Conservation (phyloP, 257 asterid genomes). For the Forsythia viridissima region DNA sequence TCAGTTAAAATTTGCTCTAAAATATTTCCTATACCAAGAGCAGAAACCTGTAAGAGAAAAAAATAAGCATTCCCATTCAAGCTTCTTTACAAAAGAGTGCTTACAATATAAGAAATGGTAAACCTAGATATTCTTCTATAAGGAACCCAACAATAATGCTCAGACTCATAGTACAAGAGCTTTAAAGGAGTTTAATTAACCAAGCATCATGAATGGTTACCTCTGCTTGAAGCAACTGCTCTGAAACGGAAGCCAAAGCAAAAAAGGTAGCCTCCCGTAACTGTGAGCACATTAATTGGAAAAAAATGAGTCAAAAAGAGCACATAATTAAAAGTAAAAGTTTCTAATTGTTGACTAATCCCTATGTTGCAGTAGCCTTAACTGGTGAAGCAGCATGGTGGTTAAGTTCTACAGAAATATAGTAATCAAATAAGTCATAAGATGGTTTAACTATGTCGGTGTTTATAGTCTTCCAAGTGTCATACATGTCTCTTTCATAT, state of each 20-base stretch:
- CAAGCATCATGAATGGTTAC: slow-evolving; percentile 29
- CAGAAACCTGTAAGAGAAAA: slow-evolving; percentile 57
- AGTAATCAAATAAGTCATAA: not conserved
- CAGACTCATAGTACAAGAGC: not conserved
- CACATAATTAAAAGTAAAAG: slow-evolving; percentile 10
- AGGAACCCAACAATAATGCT: slow-evolving; percentile 20
- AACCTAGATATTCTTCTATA: not conserved
- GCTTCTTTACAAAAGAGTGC: not conserved
- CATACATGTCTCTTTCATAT: not conserved
- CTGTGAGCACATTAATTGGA: slow-evolving; percentile 46
- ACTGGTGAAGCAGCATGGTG: not conserved
- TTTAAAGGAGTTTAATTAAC: slow-evolving; percentile 13
- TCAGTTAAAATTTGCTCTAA: slow-evolving; percentile 73
- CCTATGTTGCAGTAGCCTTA: not conserved
- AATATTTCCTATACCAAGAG: slow-evolving; percentile 50
- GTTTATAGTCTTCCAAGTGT: not conserved
- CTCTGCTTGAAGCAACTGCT: slow-evolving; percentile 83
- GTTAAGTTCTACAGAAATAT: slow-evolving; percentile 9
- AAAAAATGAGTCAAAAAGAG: slow-evolving; percentile 4
- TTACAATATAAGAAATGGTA: not conserved
- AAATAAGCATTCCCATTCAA: slow-evolving; percentile 13
- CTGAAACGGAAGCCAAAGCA: slow-evolving; percentile 85
- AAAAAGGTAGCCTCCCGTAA: slow-evolving; percentile 87
- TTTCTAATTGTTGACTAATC: not conserved
- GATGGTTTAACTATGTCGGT: not conserved